These are phyloP conservation scores for Tylopilus subfusipes DNA, from an alignment of 768 basidiomycete genomes.

Conservation along the genomic window DNA sequence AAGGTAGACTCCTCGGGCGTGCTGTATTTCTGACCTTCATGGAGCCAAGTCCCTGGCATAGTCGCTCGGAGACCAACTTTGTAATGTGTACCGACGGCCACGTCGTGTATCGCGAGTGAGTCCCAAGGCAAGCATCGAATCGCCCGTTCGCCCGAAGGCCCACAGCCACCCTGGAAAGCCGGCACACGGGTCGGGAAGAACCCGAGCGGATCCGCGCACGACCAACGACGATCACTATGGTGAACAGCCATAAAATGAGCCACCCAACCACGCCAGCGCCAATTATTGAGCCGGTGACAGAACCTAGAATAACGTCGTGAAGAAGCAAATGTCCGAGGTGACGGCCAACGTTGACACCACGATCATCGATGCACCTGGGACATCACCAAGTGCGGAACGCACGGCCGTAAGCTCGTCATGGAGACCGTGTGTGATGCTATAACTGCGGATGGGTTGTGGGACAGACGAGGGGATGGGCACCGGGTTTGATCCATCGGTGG, in stretches of 20 bases:
- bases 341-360: background rate
- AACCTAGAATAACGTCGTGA: background rate
- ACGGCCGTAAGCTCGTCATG: background rate
- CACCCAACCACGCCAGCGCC: background rate
- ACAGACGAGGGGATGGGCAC: background rate
- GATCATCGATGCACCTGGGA: too few relatives aligned
- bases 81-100: background rate
- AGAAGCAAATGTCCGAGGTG: background rate
- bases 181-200: background rate
- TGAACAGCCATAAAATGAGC: conserved; percentile 5
- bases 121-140: background rate
- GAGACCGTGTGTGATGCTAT: conserved; percentile 1
- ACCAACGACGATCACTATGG: background rate
- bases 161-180: background rate
- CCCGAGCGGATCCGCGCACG: background rate
- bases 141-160: background rate
- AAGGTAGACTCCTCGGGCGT: background rate
- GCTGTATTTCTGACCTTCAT: background rate
- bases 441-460: background rate
- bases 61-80: background rate
- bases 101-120: background rate
- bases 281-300: too few relatives aligned
- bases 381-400: background rate
- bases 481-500: background rate
- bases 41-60: conserved; percentile 8